Evolutionary conservation across 1,284 basidiomycete species (phyloP).

Genomic region (Testicularia cyperi): DNA sequence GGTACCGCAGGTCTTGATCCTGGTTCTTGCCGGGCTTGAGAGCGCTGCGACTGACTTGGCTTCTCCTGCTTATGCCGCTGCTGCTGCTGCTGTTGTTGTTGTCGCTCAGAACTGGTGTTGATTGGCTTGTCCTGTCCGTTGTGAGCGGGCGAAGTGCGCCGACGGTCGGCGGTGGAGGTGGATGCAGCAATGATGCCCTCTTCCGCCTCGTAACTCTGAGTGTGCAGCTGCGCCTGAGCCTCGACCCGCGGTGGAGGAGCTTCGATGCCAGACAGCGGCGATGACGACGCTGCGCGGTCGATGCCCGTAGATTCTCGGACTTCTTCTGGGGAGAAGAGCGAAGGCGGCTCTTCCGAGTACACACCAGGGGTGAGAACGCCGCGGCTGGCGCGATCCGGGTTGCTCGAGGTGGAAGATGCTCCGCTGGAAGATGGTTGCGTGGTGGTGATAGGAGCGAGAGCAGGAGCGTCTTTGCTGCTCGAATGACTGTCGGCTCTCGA

Average conservation of each 20-base stretch:
- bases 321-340: conserved; percentile 1
- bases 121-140: neutral
- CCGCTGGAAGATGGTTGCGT: too few relatives aligned
- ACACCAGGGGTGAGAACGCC: conserved; percentile 36
- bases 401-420: too few relatives aligned
- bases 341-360: conserved; percentile 41
- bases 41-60: neutral
- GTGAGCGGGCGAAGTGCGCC: neutral
- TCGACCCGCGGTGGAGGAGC: conserved; percentile 1
- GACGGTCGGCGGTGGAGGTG: conserved; percentile 14
- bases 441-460: too few relatives aligned
- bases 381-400: too few relatives aligned
- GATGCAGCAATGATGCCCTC: conserved; percentile 32
- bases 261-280: conserved; percentile 12
- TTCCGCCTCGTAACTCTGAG: conserved; percentile 26
- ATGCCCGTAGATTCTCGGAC: too few relatives aligned
- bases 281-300: conserved; percentile 4
- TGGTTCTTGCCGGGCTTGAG: neutral
- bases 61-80: neutral
- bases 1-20: neutral
- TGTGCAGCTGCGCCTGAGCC: conserved; percentile 8
- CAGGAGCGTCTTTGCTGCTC: too few relatives aligned
- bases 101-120: neutral
- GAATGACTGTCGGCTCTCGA: too few relatives aligned
- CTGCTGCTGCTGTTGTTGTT: neutral